Conservation (phyloP, 352 stramenopile species). For the Globisporangium irregulare region DNA sequence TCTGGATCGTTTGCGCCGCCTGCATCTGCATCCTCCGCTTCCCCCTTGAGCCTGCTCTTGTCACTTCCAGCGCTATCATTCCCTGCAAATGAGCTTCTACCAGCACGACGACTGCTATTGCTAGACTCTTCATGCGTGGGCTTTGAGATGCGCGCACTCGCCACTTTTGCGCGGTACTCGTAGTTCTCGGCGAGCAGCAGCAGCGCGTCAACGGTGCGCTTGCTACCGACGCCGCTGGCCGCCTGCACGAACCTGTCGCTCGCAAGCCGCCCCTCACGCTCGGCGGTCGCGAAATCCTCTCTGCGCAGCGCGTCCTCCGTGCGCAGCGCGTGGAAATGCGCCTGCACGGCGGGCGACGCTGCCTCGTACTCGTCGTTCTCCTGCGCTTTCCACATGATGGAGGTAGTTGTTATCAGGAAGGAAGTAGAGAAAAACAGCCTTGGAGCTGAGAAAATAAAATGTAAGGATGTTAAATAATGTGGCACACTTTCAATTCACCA, state of each 20-base stretch:
- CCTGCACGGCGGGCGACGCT: slow-evolving; percentile 69
- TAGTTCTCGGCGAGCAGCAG: slow-evolving; percentile 77
- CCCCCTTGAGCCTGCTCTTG: not conserved
- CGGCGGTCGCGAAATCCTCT: slow-evolving; percentile 49
- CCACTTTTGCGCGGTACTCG: slow-evolving; percentile 68
- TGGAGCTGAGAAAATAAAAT: not conserved
- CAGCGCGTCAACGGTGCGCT: slow-evolving; percentile 67
- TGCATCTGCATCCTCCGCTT: not conserved
- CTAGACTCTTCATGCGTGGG: not conserved
- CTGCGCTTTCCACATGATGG: slow-evolving; percentile 52
- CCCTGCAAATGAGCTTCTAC: not conserved
- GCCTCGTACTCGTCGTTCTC: slow-evolving; percentile 73
- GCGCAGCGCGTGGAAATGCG: slow-evolving; percentile 74
- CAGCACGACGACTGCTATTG: not conserved
- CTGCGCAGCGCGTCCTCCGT: slow-evolving; percentile 56
- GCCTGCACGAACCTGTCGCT: slow-evolving; percentile 70
- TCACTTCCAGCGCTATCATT: not conserved
- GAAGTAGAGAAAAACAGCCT: not conserved
- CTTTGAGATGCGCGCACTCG: slow-evolving; percentile 35
- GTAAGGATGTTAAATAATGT: slow-evolving; percentile 1
- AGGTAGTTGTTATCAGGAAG: slow-evolving; percentile 6
- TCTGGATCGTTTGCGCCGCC: not conserved
- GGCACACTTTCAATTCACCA: not conserved
- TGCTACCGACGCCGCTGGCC: slow-evolving; percentile 49
- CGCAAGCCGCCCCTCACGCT: slow-evolving; percentile 68